These are phyloP conservation scores for Chytriomyces confervae DNA, from an alignment of 192 early-diverging fungal species.

Conservation along the genomic window DNA sequence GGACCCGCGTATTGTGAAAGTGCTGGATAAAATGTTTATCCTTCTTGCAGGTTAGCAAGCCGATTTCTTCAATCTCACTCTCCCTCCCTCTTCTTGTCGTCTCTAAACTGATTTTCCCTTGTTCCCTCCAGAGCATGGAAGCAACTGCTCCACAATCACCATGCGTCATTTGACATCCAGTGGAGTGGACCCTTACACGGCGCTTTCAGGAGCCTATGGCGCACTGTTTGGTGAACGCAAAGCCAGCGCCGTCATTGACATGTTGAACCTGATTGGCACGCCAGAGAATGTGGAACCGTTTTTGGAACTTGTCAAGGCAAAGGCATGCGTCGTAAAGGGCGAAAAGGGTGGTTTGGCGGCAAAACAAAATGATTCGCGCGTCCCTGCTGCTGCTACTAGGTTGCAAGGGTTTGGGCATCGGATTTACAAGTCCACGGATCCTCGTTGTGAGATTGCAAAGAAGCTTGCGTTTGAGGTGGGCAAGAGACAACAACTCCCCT, in stretches of 20 bases:
- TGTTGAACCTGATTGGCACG: constrained; percentile 67
- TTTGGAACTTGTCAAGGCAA: constrained; percentile 62
- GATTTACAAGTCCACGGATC: constrained; percentile 69
- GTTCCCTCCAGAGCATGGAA: constrained; percentile 46
- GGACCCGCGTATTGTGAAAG: constrained; percentile 46
- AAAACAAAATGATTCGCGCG: neutral
- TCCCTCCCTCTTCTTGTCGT: neutral
- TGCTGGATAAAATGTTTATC: constrained; percentile 59
- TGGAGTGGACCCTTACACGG: constrained; percentile 70
- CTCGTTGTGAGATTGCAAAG: constrained; percentile 61
- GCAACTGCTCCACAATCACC: constrained; percentile 61
- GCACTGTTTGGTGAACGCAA: constrained; percentile 72
- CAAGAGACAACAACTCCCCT: neutral
- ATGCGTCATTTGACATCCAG: constrained; percentile 72
- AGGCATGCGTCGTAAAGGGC: constrained; percentile 32
- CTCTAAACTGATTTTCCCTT: constrained; percentile 17
- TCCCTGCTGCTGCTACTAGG: constrained; percentile 36
- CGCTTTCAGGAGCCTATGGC: constrained; percentile 63
- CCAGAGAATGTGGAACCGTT: constrained; percentile 65
- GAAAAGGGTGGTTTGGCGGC: neutral
- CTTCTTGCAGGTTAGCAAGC: constrained; percentile 47
- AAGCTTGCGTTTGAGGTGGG: constrained; percentile 60
- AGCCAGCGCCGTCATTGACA: constrained; percentile 54
- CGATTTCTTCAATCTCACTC: too few species aligned
- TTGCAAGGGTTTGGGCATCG: constrained; percentile 71